Evolutionary conservation across 345 rosid genomes (phyloP), one percentile per base, ranked within the genome.

Genomic region (Chamaenerion angustifolium): DNA sequence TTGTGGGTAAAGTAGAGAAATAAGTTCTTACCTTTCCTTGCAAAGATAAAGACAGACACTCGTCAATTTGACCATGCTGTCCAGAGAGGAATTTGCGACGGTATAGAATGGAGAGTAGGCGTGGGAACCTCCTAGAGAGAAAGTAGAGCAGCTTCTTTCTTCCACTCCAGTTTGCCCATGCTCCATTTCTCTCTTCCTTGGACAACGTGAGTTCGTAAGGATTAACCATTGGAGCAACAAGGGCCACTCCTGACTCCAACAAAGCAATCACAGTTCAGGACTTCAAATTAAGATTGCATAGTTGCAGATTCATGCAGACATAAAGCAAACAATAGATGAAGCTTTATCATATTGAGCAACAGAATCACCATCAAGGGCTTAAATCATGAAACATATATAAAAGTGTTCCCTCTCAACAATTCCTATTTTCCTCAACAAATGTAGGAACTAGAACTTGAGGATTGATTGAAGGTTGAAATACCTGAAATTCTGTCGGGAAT

Each of bases 121-220:
- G 76, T 6, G 92, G 96, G 64, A 80, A 73, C 57, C 72, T 77
- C 55, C 73, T 74, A 54, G 89, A 92, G 58, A 86, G 66, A 64
- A 69, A 72, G 73, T 76, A 82, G 63, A 72, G 64, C 3, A 86
- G 51, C 65, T 72, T 90, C 68, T 79, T 81, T 69, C 73, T 78
- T 0, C 54, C 49, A 40, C 58, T 59, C 85, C 83, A 90, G 40
- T 58, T 68, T 59, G 65, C 78, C 98, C 98, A 90, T 4, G 79
- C 75, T 71, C 72, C 72, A 23, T 57, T 49, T 58, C 59, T 68
- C 70, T 90, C 98, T 61, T 90, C 94, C 61, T 76, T 86, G 15
- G 74, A 66, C 88, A 90, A 68, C 76, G 85, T 74, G 51, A 74
- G 69, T 37, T 81, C 96, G 51, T 81, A 90, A 42, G 98, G 96